Conservation (phyloP, 1,139 yeast species). For the Blastobotrys aristatus region DNA sequence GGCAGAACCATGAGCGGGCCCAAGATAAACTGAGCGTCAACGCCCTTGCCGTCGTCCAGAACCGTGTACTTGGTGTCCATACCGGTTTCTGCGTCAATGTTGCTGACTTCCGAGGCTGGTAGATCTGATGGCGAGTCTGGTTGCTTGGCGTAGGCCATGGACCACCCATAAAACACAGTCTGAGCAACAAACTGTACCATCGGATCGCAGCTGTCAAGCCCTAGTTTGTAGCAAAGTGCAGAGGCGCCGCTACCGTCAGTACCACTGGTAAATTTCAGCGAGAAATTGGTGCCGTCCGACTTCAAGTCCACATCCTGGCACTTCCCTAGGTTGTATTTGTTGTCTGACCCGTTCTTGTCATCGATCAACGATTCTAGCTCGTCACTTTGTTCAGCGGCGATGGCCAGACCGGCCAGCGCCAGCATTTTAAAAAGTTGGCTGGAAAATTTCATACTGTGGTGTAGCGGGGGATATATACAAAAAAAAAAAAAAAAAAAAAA, state of each 20-base stretch:
- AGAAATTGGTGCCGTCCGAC: not conserved
- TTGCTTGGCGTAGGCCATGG: not conserved
- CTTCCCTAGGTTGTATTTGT: not conserved
- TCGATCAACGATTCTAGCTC: not conserved
- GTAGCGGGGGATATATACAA: not conserved
- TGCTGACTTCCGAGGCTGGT: not conserved
- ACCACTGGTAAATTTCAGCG: not conserved
- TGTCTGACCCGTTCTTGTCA: not conserved
- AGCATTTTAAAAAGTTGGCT: too few species aligned
- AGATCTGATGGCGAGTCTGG: not conserved
- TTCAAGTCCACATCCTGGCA: not conserved
- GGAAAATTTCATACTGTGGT: too few species aligned
- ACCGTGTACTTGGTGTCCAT: not conserved
- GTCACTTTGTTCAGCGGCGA: not conserved
- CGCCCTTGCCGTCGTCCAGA: not conserved
- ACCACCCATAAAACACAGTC: not conserved
- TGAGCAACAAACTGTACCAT: not conserved
- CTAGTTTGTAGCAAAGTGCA: slow-evolving; percentile 1
- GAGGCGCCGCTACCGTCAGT: slow-evolving; percentile 1
- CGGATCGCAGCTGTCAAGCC: slow-evolving; percentile 1
- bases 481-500: too few species aligned
- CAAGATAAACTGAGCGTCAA: not conserved
- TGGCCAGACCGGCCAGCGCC: too few species aligned
- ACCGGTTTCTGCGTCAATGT: not conserved
- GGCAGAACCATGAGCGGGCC: slow-evolving; percentile 4